These are phyloP conservation scores for Alternaria sp. DNA, from an alignment of 2,329 filamentous ascomycete genomes.

Conservation along the genomic window DNA sequence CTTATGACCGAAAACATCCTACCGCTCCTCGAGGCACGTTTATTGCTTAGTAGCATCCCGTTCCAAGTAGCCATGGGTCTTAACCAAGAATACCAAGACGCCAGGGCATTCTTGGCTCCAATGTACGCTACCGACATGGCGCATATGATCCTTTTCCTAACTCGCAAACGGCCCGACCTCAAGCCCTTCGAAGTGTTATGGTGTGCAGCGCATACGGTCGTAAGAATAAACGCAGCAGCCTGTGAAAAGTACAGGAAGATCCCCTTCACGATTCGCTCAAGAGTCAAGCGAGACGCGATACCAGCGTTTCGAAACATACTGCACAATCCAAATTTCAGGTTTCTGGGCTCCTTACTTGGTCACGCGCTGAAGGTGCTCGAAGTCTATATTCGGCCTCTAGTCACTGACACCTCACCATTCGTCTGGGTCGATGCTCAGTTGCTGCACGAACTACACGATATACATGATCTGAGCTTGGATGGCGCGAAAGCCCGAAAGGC, in stretches of 20 bases:
- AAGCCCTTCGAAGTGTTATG: slow-evolving; percentile 1
- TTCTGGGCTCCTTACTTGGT: background rate
- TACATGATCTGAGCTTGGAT: slow-evolving; percentile 1
- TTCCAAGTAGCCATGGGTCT: background rate
- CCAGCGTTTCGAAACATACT: background rate
- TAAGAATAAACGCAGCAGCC: background rate
- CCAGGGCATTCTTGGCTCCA: background rate
- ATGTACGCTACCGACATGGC: background rate
- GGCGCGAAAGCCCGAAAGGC: slow-evolving; percentile 5
- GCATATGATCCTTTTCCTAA: background rate
- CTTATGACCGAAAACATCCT: slow-evolving; percentile 3
- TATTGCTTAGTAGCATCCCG: background rate
- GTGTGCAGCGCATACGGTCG: background rate
- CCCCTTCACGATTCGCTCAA: background rate
- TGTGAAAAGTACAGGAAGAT: background rate
- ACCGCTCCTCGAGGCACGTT: background rate
- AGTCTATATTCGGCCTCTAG: background rate
- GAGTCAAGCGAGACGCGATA: slow-evolving; percentile 1
- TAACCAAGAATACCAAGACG: background rate
- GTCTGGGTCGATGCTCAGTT: background rate
- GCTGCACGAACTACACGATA: background rate
- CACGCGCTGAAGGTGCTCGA: slow-evolving; percentile 3
- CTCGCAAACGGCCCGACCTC: background rate
- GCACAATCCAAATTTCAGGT: background rate
- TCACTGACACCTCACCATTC: background rate